phyloP scores from a whole-genome alignment of 257 asterid species.

The Cruciata laevipes region DNA sequence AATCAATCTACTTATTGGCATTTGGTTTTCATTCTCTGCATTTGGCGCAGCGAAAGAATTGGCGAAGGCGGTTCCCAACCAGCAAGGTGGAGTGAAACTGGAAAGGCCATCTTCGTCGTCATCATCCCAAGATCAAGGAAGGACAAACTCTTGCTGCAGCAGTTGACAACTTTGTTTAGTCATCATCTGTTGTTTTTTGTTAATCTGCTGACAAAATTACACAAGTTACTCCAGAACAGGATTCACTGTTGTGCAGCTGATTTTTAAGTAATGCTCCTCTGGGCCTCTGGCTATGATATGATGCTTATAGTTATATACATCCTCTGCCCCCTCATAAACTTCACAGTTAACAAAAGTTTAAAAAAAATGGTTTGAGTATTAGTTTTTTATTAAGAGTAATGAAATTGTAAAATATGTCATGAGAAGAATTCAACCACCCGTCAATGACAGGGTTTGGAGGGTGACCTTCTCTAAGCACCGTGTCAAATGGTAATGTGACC shows the following conservation, averaged over 20 bases:
- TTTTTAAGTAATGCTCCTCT: background rate
- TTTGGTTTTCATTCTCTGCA: background rate
- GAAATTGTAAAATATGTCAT: too few relatives aligned
- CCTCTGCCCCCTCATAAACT: too few relatives aligned
- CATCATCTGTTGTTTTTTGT: background rate
- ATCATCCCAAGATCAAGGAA: constrained; percentile 4
- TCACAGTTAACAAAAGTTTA: too few relatives aligned
- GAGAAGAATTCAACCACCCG: too few relatives aligned
- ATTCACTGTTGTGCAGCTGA: background rate
- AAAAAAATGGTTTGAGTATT: too few relatives aligned
- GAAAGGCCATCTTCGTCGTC: background rate
- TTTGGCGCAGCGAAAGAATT: constrained; percentile 22
- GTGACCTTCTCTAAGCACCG: background rate
- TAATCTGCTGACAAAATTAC: background rate
- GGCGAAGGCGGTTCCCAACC: constrained; percentile 15
- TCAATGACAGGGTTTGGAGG: too few relatives aligned
- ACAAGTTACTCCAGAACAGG: background rate
- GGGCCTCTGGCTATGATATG: too few relatives aligned
- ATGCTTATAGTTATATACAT: background rate
- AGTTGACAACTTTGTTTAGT: background rate
- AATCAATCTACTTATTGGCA: background rate
- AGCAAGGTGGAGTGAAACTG: constrained; percentile 22
- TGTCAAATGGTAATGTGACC: too few relatives aligned
- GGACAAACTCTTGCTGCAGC: constrained; percentile 23
- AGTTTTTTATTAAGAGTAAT: background rate